Conservation (phyloP, 2,329 filamentous ascomycete species). For the Scedosporium minutisporum region DNA sequence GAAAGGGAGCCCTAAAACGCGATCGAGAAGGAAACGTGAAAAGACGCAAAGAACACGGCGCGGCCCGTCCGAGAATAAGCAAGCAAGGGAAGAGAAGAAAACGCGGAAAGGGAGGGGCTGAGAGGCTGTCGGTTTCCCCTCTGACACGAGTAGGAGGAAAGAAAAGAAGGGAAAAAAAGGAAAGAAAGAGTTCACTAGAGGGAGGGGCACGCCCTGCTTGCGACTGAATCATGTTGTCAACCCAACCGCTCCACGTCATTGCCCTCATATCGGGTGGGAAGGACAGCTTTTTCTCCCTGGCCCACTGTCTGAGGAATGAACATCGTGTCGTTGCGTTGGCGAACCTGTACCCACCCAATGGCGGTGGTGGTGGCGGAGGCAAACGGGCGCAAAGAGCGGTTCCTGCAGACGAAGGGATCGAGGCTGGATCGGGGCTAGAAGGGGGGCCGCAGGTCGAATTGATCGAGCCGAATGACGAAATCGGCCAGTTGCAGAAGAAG, state of each 20-base stretch:
- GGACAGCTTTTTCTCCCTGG: constrained; percentile 87
- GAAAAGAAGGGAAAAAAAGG: background rate
- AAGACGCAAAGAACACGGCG: background rate
- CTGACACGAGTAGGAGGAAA: background rate
- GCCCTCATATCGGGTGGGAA: constrained; percentile 93
- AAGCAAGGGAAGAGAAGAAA: background rate
- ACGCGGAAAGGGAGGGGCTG: background rate
- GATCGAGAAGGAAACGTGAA: background rate
- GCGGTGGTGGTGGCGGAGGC: background rate
- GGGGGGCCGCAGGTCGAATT: background rate
- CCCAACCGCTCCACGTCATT: constrained; percentile 61
- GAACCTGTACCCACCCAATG: constrained; percentile 61
- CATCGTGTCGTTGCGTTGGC: constrained; percentile 80
- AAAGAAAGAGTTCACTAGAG: background rate
- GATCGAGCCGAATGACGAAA: constrained; percentile 10
- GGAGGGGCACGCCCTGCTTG: background rate
- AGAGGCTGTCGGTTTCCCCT: background rate
- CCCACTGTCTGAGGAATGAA: constrained; percentile 81
- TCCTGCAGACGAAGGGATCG: background rate
- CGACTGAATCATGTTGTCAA: constrained; percentile 28
- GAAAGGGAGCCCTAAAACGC: background rate
- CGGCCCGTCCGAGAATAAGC: background rate
- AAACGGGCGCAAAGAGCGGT: constrained; percentile 1
- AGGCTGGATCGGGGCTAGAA: background rate
- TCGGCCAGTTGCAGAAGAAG: constrained; percentile 3